phyloP scores from a whole-genome alignment of 2,329 filamentous ascomycete species.

The Ceratocystis papillata region DNA sequence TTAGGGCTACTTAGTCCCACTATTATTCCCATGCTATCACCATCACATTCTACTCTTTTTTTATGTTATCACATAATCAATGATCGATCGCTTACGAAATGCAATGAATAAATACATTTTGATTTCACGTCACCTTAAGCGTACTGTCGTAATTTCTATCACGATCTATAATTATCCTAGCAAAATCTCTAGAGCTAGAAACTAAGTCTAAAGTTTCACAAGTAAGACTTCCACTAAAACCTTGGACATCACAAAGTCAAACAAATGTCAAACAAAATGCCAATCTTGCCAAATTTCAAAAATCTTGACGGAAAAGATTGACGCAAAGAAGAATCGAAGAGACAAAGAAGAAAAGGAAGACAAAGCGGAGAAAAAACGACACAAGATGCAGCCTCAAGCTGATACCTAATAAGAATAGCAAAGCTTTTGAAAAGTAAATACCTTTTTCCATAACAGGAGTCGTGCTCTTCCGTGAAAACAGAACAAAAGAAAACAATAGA shows the following conservation, averaged over 20 bases:
- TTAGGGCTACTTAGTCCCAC: neutral
- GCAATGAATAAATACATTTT: no score
- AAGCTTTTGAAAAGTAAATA: constrained; percentile 11
- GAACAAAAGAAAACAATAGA: neutral
- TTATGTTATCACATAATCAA: constrained; percentile 10
- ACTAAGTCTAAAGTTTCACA: neutral
- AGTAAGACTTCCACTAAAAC: neutral
- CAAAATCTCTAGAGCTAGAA: neutral
- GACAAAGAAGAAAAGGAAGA: constrained; percentile 5
- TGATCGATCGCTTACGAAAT: no score
- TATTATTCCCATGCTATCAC: constrained; percentile 6
- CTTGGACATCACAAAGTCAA: neutral
- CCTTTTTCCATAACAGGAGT: constrained; percentile 8
- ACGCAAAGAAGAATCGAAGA: constrained; percentile 18
- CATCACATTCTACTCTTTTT: constrained; percentile 2
- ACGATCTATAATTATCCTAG: constrained; percentile 13
- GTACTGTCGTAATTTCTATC: neutral
- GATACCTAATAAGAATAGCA: constrained; percentile 8
- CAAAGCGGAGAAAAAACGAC: constrained; percentile 14
- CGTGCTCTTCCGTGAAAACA: constrained; percentile 9
- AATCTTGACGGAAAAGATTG: neutral
- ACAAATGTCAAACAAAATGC: constrained; percentile 20
- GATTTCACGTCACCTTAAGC: no score
- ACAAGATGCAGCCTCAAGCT: constrained; percentile 9
- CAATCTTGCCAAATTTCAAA: neutral